These are phyloP conservation scores for Clonostachys sp. DNA, from an alignment of 2,329 filamentous ascomycete species.

Conservation along the genomic window DNA sequence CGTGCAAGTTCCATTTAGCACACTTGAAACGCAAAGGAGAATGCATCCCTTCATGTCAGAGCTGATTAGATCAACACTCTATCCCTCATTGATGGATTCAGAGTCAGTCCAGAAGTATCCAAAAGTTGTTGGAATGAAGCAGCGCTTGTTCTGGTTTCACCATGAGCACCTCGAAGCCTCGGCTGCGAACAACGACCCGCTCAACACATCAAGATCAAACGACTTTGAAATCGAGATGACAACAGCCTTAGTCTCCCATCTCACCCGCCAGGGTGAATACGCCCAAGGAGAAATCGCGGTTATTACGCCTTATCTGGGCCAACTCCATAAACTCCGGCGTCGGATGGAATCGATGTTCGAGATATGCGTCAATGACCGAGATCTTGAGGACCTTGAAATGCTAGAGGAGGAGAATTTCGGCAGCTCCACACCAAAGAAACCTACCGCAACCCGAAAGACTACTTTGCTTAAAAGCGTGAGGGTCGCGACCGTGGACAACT, in stretches of 20 bases:
- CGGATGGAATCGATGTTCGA: conserved; percentile 45
- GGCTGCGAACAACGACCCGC: conserved; percentile 15
- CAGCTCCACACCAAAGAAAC: not conserved
- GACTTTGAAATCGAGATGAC: conserved; percentile 38
- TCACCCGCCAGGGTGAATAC: conserved; percentile 62
- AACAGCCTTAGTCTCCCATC: conserved; percentile 55
- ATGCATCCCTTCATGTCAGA: conserved; percentile 61
- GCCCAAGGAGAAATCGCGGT: conserved; percentile 60
- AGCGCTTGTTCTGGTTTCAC: conserved; percentile 58
- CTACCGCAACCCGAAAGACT: conserved; percentile 9
- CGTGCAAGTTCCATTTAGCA: conserved; percentile 17
- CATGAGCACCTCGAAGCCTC: conserved; percentile 43
- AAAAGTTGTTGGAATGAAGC: conserved; percentile 45
- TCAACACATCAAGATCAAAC: conserved; percentile 46
- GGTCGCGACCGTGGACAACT: conserved; percentile 68
- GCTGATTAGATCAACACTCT: conserved; percentile 49
- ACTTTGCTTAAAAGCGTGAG: conserved; percentile 43
- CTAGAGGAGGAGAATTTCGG: conserved; percentile 20
- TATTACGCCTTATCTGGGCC: conserved; percentile 60
- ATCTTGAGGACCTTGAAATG: conserved; percentile 46
- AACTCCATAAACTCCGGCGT: conserved; percentile 45
- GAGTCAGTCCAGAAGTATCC: conserved; percentile 29
- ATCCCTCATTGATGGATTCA: conserved; percentile 50
- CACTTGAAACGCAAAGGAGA: conserved; percentile 54
- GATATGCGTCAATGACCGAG: conserved; percentile 60